Conservation (phyloP, 164 flowering plant genomes). For the Stephania cephalantha region DNA sequence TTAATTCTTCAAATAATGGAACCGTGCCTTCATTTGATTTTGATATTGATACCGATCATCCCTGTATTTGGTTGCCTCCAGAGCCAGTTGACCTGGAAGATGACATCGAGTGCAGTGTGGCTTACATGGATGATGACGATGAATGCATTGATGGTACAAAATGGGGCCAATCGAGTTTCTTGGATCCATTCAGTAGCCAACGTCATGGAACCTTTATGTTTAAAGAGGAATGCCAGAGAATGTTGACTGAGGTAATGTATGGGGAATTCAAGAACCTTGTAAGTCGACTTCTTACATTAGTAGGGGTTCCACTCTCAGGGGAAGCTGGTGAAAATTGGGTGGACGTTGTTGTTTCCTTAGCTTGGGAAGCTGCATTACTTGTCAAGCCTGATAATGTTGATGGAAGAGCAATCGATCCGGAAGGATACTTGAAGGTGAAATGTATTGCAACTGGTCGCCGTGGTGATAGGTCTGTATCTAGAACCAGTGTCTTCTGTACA, state of each 20-base stretch:
- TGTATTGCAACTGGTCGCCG: slow-evolving; percentile 77
- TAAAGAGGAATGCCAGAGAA: slow-evolving; percentile 52
- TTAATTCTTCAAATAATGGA: slow-evolving; percentile 15
- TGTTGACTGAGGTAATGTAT: slow-evolving; percentile 49
- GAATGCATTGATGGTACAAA: slow-evolving; percentile 49
- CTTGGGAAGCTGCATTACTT: slow-evolving; percentile 89
- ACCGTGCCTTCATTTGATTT: slow-evolving; percentile 19
- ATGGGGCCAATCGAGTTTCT: slow-evolving; percentile 58
- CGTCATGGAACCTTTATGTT: slow-evolving; percentile 31
- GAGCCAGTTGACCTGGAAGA: slow-evolving; percentile 66
- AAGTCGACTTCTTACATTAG: slow-evolving; percentile 46
- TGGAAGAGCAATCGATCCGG: slow-evolving; percentile 63
- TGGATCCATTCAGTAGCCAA: slow-evolving; percentile 36
- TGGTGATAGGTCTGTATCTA: slow-evolving; percentile 53
- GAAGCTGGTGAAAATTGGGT: slow-evolving; percentile 62
- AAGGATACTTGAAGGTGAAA: slow-evolving; percentile 81
- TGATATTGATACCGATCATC: slow-evolving; percentile 33
- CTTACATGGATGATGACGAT: slow-evolving; percentile 62
- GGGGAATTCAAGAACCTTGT: slow-evolving; percentile 66
- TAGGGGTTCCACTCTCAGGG: slow-evolving; percentile 32
- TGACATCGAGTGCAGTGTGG: slow-evolving; percentile 50
- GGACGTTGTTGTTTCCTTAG: slow-evolving; percentile 65
- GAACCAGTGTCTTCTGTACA: not conserved
- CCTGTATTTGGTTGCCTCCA: slow-evolving; percentile 69
- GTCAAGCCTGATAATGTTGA: slow-evolving; percentile 57